Evolutionary conservation across 2,329 filamentous ascomycete species (phyloP).

Genomic region (Coniochaeta pulveracea): DNA sequence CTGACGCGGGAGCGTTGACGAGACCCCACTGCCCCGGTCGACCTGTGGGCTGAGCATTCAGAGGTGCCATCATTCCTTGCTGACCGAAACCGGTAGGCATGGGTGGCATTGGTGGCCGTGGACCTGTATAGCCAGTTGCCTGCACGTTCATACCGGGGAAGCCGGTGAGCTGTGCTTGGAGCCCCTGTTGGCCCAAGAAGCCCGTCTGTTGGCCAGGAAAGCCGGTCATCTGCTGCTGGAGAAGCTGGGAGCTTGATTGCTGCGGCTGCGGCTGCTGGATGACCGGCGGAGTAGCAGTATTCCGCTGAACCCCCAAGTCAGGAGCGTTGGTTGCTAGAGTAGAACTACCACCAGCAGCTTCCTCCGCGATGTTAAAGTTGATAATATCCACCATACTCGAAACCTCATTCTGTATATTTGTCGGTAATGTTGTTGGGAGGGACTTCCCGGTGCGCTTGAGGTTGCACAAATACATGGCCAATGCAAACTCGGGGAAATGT

Average conservation of each 20-base stretch:
- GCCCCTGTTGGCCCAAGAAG: constrained; percentile 46
- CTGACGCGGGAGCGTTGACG: constrained; percentile 82
- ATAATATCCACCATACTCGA: constrained; percentile 99
- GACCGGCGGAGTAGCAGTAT: constrained; percentile 35
- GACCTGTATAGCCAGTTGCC: constrained; percentile 69
- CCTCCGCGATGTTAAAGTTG: constrained; percentile 81
- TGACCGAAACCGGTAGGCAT: constrained; percentile 54
- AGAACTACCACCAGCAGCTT: constrained; percentile 38
- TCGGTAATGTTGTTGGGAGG: constrained; percentile 64
- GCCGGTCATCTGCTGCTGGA: constrained; percentile 58
- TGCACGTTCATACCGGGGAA: constrained; percentile 61
- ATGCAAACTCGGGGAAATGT: constrained; percentile 92
- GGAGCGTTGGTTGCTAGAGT: constrained; percentile 51
- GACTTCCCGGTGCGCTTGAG: constrained; percentile 79
- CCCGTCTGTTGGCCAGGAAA: constrained; percentile 48
- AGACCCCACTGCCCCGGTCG: constrained; percentile 95
- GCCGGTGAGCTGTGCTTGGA: constrained; percentile 61
- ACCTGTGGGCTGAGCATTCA: constrained; percentile 93
- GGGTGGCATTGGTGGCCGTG: constrained; percentile 76
- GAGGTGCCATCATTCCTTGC: constrained; percentile 44
- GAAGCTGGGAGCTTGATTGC: constrained; percentile 55
- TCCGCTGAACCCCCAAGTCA: constrained; percentile 48
- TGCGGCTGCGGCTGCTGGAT: constrained; percentile 66
- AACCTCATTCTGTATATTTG: constrained; percentile 88
- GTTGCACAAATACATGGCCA: constrained; percentile 98